Evolutionary conservation across 345 rosid species (phyloP), one percentile per base, ranked within the genome.

Genomic region (Moringa oleifera): DNA sequence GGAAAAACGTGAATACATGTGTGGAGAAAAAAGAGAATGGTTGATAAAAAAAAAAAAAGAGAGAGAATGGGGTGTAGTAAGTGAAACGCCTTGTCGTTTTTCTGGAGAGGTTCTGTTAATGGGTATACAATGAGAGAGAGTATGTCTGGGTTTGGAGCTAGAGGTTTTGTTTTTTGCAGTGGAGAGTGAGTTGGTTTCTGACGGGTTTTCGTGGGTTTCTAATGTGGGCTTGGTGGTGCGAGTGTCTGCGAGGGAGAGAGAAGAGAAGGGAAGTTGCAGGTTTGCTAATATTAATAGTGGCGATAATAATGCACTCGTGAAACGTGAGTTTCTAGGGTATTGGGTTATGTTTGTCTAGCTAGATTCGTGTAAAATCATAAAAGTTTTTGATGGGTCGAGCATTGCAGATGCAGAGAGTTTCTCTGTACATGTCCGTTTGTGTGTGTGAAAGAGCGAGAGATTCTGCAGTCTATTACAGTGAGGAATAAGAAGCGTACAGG

Each of bases 1-100:
- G 36, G 59, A 23, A 49, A 57, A 73, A 21, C 74, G 60, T 51
- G 74, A 41, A 53, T 55, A 68, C 76, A 75, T 72, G 63, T n/a
- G 70, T 50, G 49, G 11, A 36, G 23, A 25, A 25, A 31, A 18
- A 5, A 31, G 56, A 46, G 22, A 11, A 31, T 18, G 46, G 18
- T 41, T 41, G 33, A n/a, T n/a, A n/a, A n/a, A n/a, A n/a, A n/a
- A n/a, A 33, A 33, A 33, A 33, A 33, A 33, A 33, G 37, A 4
- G 37, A 4, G n/a, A n/a, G n/a, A n/a, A n/a, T 28, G 33, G 33
- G 33, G 3, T 28, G 33, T 41, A 33, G 5, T 33, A 33, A 5
- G 37, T 5, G 37, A 4, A 33, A 33, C 37, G 37, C 11, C 11
- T 33, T 33, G 5, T 33, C 37, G 5, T 33, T 33, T 33, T 33